phyloP scores from a whole-genome alignment of 495 filamentous ascomycete genomes.

The Talaromyces stipitatus region DNA sequence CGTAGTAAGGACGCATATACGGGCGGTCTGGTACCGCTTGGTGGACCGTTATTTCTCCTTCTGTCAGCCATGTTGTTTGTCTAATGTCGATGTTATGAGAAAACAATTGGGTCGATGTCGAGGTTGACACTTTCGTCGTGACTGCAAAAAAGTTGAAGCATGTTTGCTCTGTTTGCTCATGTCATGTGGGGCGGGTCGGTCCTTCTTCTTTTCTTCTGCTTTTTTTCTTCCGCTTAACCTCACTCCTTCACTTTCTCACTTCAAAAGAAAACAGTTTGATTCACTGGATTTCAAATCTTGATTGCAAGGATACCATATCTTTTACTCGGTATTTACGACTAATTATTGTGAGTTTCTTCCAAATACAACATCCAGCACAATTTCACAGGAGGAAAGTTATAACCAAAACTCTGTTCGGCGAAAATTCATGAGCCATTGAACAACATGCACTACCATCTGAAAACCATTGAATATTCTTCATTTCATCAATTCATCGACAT shows the following conservation, averaged over 20 bases:
- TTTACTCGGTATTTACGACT: neutral
- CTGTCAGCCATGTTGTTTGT: conserved; percentile 62
- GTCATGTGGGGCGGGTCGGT: conserved; percentile 12
- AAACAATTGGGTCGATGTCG: conserved; percentile 8
- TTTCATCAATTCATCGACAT: conserved; percentile 1
- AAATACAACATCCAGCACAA: neutral
- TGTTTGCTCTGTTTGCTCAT: conserved; percentile 38
- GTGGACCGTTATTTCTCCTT: conserved; percentile 83
- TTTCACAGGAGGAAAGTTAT: conserved; percentile 55
- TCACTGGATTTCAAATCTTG: neutral
- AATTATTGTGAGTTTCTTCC: conserved; percentile 2
- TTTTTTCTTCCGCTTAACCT: conserved; percentile 15
- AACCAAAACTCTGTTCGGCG: conserved; percentile 58
- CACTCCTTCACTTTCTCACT: neutral
- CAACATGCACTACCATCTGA: conserved; percentile 99
- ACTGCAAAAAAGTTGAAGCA: conserved; percentile 13
- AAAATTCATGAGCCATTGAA: conserved; percentile 80
- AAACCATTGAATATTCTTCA: conserved; percentile 15
- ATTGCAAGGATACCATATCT: neutral
- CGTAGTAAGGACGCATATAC: conserved; percentile 49
- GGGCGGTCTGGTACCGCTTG: conserved; percentile 67
- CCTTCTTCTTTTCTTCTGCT: conserved; percentile 15
- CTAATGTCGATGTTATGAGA: neutral
- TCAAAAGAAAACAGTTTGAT: neutral
- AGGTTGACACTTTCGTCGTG: conserved; percentile 9